These are phyloP conservation scores for Mrakiaceae sp. DNA, from an alignment of 1,284 basidiomycete genomes.

Conservation along the genomic window DNA sequence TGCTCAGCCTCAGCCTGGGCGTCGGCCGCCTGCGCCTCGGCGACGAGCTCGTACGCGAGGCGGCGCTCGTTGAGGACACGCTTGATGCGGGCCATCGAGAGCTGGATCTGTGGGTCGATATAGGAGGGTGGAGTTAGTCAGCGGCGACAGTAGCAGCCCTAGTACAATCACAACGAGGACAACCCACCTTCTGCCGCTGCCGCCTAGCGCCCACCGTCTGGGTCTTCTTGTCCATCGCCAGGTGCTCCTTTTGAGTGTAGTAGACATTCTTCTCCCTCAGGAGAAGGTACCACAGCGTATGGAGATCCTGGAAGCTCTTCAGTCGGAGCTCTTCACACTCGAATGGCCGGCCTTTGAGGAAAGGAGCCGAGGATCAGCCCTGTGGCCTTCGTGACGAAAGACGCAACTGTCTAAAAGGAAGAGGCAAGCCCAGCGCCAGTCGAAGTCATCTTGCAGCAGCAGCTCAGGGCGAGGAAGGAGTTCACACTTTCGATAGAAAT, in stretches of 20 bases:
- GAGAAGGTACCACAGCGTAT: conserved; percentile 84
- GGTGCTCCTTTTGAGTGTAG: conserved; percentile 53
- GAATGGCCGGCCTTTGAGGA: conserved; percentile 64
- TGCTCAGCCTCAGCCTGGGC: neutral
- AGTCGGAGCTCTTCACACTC: conserved; percentile 66
- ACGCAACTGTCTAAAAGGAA: no score
- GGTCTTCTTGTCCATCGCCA: conserved; percentile 22
- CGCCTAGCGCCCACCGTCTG: conserved; percentile 15
- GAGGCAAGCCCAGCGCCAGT: no score
- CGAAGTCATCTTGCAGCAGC: no score
- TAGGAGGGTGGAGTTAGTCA: no score
- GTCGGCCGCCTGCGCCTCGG: conserved; percentile 29
- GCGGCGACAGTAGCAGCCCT: neutral
- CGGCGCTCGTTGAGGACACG: conserved; percentile 84
- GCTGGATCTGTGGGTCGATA: conserved; percentile 54
- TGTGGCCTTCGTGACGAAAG: no score
- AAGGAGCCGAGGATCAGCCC: neutral
- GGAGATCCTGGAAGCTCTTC: conserved; percentile 84
- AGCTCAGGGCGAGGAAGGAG: no score
- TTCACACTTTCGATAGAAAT: no score
- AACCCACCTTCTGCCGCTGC: conserved; percentile 16
- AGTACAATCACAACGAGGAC: neutral
- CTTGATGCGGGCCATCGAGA: conserved; percentile 96
- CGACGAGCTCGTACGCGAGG: conserved; percentile 58
- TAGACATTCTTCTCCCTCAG: conserved; percentile 77